These are phyloP conservation scores for Mycena albidolilacea DNA, from an alignment of 768 basidiomycete genomes.

Conservation along the genomic window DNA sequence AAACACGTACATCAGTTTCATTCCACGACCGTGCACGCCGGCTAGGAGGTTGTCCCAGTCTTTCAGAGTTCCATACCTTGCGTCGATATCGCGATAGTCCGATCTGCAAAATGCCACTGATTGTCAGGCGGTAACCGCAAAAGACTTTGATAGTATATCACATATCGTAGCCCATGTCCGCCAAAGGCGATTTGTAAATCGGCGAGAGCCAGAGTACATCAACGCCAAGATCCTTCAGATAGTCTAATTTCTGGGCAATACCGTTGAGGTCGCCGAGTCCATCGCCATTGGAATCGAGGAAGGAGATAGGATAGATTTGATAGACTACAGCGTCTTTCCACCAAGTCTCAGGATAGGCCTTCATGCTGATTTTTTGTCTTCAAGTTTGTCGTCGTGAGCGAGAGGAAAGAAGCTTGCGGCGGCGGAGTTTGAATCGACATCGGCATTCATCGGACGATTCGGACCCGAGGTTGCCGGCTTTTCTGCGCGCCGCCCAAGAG, in stretches of 20 bases:
- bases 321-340: slow-evolving; percentile 74
- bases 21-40: slow-evolving; percentile 71
- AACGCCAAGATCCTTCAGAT: slow-evolving; percentile 77
- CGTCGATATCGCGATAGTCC: slow-evolving; percentile 76
- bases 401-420: background rate
- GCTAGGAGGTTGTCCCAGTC: slow-evolving; percentile 72
- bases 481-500: no score
- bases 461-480: no score
- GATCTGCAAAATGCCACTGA: slow-evolving; percentile 57
- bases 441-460: no score
- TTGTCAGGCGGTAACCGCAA: background rate
- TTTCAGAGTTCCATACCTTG: slow-evolving; percentile 72
- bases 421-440: no score
- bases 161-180: slow-evolving; percentile 86
- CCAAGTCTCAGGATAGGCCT: slow-evolving; percentile 52
- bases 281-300: slow-evolving; percentile 80
- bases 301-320: slow-evolving; percentile 81
- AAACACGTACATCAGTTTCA: slow-evolving; percentile 75
- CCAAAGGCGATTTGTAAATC: slow-evolving; percentile 77
- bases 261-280: slow-evolving; percentile 81
- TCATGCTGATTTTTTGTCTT: background rate
- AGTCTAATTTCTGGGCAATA: slow-evolving; percentile 75
- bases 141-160: slow-evolving; percentile 40
- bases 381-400: background rate
- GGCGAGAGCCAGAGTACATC: slow-evolving; percentile 81